A percentile compares a stretch with the other conserved stretches of the same genome.
Evolutionary conservation across 768 basidiomycete genomes (phyloP).

Genomic region (Erythrobasidium yunnanense): DNA sequence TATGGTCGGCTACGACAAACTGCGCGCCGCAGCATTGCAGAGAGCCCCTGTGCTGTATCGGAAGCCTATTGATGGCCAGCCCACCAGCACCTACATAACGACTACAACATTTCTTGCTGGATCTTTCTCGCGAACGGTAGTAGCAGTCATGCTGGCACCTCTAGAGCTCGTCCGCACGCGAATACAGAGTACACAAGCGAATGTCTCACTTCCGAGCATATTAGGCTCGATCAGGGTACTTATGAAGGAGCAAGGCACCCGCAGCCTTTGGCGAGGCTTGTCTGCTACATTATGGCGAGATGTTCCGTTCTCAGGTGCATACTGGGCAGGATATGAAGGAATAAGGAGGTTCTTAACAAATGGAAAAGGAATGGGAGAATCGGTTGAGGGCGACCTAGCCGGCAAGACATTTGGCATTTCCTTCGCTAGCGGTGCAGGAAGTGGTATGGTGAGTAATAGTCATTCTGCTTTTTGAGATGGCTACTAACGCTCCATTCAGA

Average conservation of each 20-base stretch:
- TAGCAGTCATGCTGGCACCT: slow-evolving; percentile 70
- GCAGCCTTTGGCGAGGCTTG: slow-evolving; percentile 77
- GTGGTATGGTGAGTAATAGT: slow-evolving; percentile 52
- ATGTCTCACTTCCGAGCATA: background rate
- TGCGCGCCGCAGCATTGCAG: slow-evolving; percentile 41
- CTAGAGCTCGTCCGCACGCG: slow-evolving; percentile 88
- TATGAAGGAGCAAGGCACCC: slow-evolving; percentile 50
- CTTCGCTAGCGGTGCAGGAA: slow-evolving; percentile 79
- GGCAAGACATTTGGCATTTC: slow-evolving; percentile 47
- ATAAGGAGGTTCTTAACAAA: slow-evolving; percentile 55
- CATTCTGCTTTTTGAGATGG: background rate
- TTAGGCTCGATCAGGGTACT: slow-evolving; percentile 6
- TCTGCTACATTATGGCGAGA: slow-evolving; percentile 91
- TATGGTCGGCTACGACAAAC: slow-evolving; percentile 90
- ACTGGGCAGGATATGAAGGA: slow-evolving; percentile 90
- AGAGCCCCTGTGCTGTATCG: slow-evolving; percentile 26
- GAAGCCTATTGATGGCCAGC: background rate
- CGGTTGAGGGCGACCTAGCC: slow-evolving; percentile 49
- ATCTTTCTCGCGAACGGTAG: slow-evolving; percentile 63
- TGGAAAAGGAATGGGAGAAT: slow-evolving; percentile 45
- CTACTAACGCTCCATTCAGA: slow-evolving; percentile 20
- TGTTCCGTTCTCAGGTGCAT: slow-evolving; percentile 91
- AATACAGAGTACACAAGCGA: slow-evolving; percentile 57
- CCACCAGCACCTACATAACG: slow-evolving; percentile 35
- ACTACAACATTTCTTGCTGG: slow-evolving; percentile 69